Conservation (phyloP, 1,139 yeast species). For the Magnusiomyces magnusii region DNA sequence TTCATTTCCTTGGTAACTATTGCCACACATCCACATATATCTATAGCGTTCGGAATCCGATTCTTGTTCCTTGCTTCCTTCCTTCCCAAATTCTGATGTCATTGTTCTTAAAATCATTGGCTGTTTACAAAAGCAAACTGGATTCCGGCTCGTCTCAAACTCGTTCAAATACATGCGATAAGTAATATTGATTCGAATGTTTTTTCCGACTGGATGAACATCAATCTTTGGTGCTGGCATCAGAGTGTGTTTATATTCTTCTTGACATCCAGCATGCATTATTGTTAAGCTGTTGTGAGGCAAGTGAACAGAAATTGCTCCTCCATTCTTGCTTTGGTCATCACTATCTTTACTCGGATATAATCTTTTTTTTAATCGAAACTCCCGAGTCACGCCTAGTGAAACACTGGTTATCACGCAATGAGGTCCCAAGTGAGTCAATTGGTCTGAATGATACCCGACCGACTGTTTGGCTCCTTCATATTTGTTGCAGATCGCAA, state of each 20-base stretch:
- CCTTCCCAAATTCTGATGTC: slow-evolving; percentile 7
- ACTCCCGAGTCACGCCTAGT: slow-evolving; percentile 60
- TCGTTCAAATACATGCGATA: slow-evolving; percentile 45
- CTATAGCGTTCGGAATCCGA: no score
- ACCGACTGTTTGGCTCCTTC: slow-evolving; percentile 43
- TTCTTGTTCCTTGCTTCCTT: slow-evolving; percentile 19
- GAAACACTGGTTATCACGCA: slow-evolving; percentile 58
- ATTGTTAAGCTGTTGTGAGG: slow-evolving; percentile 59
- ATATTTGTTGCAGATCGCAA: slow-evolving; percentile 52
- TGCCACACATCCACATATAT: slow-evolving; percentile 44
- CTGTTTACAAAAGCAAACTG: slow-evolving; percentile 44
- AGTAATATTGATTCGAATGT: slow-evolving; percentile 52
- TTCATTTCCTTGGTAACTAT: slow-evolving; percentile 32
- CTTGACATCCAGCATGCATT: slow-evolving; percentile 76
- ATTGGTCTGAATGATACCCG: slow-evolving; percentile 68
- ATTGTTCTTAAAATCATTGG: slow-evolving; percentile 42
- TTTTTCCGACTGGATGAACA: slow-evolving; percentile 44
- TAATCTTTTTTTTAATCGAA: slow-evolving; percentile 40
- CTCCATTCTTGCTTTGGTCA: slow-evolving; percentile 8
- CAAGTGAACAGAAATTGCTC: slow-evolving; percentile 42
- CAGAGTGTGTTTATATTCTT: slow-evolving; percentile 54
- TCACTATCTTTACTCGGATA: slow-evolving; percentile 3
- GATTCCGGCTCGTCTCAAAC: slow-evolving; percentile 35
- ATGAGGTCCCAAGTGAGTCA: slow-evolving; percentile 63
- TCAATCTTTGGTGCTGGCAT: slow-evolving; percentile 35